Evolutionary conservation across 306 rosid genomes (phyloP), one percentile per base, ranked within the genome.

Genomic region (Rosa multiflora): DNA sequence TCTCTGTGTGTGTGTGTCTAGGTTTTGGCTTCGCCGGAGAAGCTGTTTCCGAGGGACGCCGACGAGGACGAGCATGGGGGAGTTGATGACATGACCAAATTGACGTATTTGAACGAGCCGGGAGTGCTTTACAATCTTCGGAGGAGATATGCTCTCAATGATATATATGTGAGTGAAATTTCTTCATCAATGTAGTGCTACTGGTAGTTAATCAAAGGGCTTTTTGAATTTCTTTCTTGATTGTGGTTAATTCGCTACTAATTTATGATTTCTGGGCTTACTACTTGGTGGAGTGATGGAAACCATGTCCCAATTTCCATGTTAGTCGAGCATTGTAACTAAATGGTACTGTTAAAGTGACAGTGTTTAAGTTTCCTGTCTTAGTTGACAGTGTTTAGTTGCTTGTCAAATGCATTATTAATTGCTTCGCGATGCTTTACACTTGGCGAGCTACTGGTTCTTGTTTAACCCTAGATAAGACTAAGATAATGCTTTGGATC

Each of bases 11-110:
- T 18, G 61, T 92, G 70, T 59, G 76, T 5, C 46, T 78, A 92
- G 99, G 90, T 95, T 62, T 72, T 69, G 83, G 88, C 81, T 49
- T 52, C 72, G 5, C 87, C 89, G 14, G 93, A 86, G 82, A 87
- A 88, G 83, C 75, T 95, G 67, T 88, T 85, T 35, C 91, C 86
- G 68, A 85, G 99, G 78, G 99, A 95, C 48, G 94, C 93, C 18
- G 99, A 95, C 32, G 99, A 95, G 85, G 99, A 95, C 46, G 99
- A 95, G 79, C 98, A 86, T 44, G 99, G 95, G 0, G 99, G 99
- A 80, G 94, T 89, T 59, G 99, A 95, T 37, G 99, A 95, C 42
- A 95, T 95, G 99, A 95, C 99, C 55, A 88, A 87, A 81, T 76
- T 93, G 88, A 85, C 93, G 37, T 95, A 95, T 84, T 85, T 95